Percentiles rank a stretch among this genome's conserved stretches.
phyloP scores from a whole-genome alignment of 148 eudicot species.

The Diospyros lotus region DNA sequence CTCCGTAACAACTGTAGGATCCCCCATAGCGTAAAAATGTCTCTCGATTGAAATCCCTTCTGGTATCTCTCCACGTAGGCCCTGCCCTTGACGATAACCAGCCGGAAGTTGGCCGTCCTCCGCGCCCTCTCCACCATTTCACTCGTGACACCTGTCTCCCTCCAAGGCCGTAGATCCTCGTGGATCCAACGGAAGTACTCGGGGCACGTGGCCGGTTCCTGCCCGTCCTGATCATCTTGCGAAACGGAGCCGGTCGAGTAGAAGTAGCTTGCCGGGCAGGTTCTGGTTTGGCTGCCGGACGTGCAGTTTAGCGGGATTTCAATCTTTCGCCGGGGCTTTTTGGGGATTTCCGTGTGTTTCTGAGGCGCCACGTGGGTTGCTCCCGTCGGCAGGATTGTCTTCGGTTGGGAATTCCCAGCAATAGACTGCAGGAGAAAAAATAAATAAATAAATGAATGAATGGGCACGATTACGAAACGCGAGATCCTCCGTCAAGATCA shows the following conservation, averaged over 20 bases:
- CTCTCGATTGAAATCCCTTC: slow-evolving; percentile 57
- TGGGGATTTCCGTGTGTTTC: slow-evolving; percentile 12
- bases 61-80: slow-evolving; percentile 53
- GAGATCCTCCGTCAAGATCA: too few species aligned
- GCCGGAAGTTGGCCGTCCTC: slow-evolving; percentile 46
- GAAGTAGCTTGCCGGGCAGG: slow-evolving; percentile 42
- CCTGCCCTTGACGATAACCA: slow-evolving; percentile 56
- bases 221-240: slow-evolving; percentile 27
- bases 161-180: slow-evolving; percentile 82
- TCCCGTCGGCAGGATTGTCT: slow-evolving; percentile 6
- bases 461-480: background rate
- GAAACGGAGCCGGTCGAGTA: slow-evolving; percentile 34
- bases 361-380: slow-evolving; percentile 11
- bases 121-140: slow-evolving; percentile 56
- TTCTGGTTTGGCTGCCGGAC: slow-evolving; percentile 26
- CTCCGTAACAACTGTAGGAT: slow-evolving; percentile 57
- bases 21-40: slow-evolving; percentile 71
- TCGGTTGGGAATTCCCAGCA: slow-evolving; percentile 5
- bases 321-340: slow-evolving; percentile 14
- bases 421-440: slow-evolving; percentile 24
- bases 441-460: background rate
- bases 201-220: slow-evolving; percentile 51
- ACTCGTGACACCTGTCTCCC: slow-evolving; percentile 50
- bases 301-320: slow-evolving; percentile 46
- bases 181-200: slow-evolving; percentile 80